Conservation (phyloP, 106 monocot genomes). For the Dendrobium huoshanense region DNA sequence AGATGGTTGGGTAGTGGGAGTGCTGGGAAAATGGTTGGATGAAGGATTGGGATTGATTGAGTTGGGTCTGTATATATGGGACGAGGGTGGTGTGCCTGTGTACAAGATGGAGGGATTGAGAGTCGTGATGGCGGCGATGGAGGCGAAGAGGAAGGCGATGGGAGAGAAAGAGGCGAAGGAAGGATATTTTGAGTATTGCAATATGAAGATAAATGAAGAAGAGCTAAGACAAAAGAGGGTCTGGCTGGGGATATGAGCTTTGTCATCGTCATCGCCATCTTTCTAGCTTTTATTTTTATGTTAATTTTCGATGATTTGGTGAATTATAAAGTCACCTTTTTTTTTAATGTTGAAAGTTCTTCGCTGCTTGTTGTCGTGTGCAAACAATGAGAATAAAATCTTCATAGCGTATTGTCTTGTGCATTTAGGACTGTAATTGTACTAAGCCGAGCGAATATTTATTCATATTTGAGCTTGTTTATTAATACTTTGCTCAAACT, state of each 20-base stretch:
- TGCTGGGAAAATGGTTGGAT: slow-evolving; percentile 39
- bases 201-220: slow-evolving; percentile 39
- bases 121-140: slow-evolving; percentile 32
- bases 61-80: slow-evolving; percentile 59
- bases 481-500: too few relatives aligned
- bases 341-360: neutral
- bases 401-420: too few relatives aligned
- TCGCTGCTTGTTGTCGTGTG: too few relatives aligned
- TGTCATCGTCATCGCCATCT: slow-evolving; percentile 22
- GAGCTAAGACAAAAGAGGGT: slow-evolving; percentile 38
- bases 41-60: slow-evolving; percentile 35
- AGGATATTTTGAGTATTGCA: slow-evolving; percentile 35
- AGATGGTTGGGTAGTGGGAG: slow-evolving; percentile 17
- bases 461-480: too few relatives aligned
- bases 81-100: slow-evolving; percentile 51
- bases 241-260: slow-evolving; percentile 35
- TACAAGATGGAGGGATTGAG: slow-evolving; percentile 49
- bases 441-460: too few relatives aligned
- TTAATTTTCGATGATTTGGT: slow-evolving; percentile 17
- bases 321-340: neutral
- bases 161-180: slow-evolving; percentile 12
- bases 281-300: slow-evolving; percentile 18
- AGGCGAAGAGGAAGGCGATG: slow-evolving; percentile 14
- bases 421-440: too few relatives aligned
- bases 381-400: too few relatives aligned